Base-by-base conservation (phyloP, 225 moss, liverwort and hornwort species). In the Sphagnum tenellum region DNA sequence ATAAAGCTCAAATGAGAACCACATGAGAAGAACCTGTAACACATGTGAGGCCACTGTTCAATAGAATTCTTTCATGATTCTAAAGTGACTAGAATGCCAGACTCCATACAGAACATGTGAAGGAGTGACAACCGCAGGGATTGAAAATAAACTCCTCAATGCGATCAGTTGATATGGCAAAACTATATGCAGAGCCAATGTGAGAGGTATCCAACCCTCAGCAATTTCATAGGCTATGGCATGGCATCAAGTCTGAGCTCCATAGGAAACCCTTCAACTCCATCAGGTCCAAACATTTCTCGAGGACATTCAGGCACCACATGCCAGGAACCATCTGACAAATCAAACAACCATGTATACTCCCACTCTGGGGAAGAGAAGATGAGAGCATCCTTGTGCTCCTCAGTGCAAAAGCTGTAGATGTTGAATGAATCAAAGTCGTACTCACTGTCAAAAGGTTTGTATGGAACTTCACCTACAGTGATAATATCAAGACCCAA, bases 361-460 rank as follows among this genome's bases (percentile, higher is more conserved):
- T 82, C 79, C 79, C 79, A 82, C 47, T 82, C 79, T 1, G 67
- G 82, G 0, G 79, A 79, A 10, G 82, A 82, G 64, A 79, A 82
- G 59, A 79, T 67, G 12, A 79, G 79, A 4, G 73, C 74, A 61
- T 79, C 69, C 69, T 74, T 79, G 8, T 82, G 69, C 12, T 79
- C 76, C 2, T 64, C 57, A 0, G 74, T 55, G 11, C 29, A 64
- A 56, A 82, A 79, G 0, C 71, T 74, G 48, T 82, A 79, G 3
- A 82, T 82, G 55, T 79, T 82, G 47, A 82, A 82, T 8, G 79
- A 82, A 51, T 82, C 78, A 76, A 82, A 82, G 69, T 82, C 82
- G 50, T 82, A 79, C 5, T 76, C 76, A 13, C 9, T 66, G 49
- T 82, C 82, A 72, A 82, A 82, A 5, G 82, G 76, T 68, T 79